These are phyloP conservation scores for Citrullus colocynthis DNA, from an alignment of 306 rosid genomes.

Conservation along the genomic window DNA sequence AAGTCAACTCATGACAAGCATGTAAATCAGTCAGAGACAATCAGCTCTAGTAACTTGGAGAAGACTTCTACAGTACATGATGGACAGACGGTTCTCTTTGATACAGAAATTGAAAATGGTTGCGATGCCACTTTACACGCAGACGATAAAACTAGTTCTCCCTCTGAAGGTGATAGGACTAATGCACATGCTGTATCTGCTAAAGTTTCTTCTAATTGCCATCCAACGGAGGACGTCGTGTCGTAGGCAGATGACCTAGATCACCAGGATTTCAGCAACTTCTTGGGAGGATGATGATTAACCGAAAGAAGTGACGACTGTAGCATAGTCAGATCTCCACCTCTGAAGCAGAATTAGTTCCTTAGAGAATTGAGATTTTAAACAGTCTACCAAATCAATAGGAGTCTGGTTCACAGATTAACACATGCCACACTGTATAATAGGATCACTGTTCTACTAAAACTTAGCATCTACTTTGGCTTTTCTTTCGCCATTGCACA, in stretches of 20 bases:
- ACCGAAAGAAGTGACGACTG: slow-evolving; percentile 9
- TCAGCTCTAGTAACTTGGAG: slow-evolving; percentile 8
- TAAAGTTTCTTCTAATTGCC: neutral
- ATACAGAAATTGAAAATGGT: slow-evolving; percentile 11
- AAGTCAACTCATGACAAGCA: slow-evolving; percentile 5
- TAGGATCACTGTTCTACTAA: slow-evolving; percentile 23
- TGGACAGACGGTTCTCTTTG: slow-evolving; percentile 10
- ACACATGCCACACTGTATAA: slow-evolving; percentile 19
- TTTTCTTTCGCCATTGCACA: slow-evolving; percentile 29
- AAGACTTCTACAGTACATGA: slow-evolving; percentile 2
- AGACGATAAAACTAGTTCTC: neutral
- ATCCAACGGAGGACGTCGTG: neutral
- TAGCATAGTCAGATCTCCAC: slow-evolving; percentile 6
- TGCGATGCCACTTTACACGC: neutral
- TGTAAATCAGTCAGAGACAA: slow-evolving; percentile 12
- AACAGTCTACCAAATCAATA: slow-evolving; percentile 16
- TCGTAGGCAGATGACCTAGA: slow-evolving; percentile 19
- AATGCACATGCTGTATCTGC: neutral
- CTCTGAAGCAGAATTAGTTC: slow-evolving; percentile 11
- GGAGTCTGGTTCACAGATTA: slow-evolving; percentile 26
- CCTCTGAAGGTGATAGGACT: neutral
- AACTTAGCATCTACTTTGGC: slow-evolving; percentile 23
- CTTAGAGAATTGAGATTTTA: slow-evolving; percentile 2
- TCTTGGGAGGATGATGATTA: slow-evolving; percentile 12
- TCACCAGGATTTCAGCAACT: slow-evolving; percentile 9